Conservation (phyloP, 441 rosid genomes). For the Jatropha podagrica region DNA sequence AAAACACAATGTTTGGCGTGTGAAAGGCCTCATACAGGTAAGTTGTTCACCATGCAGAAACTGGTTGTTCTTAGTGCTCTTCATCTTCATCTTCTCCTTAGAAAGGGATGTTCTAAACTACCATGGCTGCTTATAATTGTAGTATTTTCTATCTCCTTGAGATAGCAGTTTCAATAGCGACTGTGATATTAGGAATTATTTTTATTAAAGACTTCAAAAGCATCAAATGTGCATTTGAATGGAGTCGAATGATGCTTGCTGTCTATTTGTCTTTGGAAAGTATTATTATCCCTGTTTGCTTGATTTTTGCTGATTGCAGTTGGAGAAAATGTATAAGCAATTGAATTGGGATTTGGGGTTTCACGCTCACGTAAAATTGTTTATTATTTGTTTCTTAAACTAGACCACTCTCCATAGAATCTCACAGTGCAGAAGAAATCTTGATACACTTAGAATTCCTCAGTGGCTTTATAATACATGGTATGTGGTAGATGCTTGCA, state of each 20-base stretch:
- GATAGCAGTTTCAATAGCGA: neutral
- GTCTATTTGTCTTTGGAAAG: neutral
- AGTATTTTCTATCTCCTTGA: neutral
- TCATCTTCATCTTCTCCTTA: neutral
- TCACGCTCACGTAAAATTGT: neutral
- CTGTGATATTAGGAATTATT: neutral
- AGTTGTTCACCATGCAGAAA: slow-evolving; percentile 15
- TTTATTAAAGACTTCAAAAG: neutral
- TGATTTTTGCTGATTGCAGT: neutral
- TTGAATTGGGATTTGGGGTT: neutral
- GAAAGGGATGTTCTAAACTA: neutral
- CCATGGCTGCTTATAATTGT: slow-evolving; percentile 4
- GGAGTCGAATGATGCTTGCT: neutral
- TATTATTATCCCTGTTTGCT: neutral
- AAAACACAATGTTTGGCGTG: slow-evolving; percentile 94
- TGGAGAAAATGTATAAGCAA: neutral
- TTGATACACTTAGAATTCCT: neutral
- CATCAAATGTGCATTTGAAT: neutral
- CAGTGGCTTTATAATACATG: neutral
- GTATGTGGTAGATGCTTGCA: neutral
- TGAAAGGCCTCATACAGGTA: slow-evolving; percentile 97
- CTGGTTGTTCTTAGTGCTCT: neutral
- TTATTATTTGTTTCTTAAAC: neutral
- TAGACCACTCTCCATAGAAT: neutral
- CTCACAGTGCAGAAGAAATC: neutral